Base-by-base conservation (phyloP, 805 yeast genomes). In the Phaffomyces thermotolerans region DNA sequence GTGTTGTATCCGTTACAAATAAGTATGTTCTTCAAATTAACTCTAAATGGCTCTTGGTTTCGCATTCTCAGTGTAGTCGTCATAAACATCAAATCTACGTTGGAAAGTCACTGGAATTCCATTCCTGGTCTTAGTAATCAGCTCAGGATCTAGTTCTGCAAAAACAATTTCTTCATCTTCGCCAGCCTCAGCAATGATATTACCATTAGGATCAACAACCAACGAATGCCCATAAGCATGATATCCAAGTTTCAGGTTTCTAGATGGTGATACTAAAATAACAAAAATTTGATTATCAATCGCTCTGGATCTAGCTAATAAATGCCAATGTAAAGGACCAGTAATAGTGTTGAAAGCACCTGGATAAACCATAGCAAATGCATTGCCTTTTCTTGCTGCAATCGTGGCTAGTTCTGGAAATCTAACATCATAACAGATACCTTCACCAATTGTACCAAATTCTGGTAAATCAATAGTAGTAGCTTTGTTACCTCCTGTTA, bases 331-430 rank as follows among this genome's bases (percentile, higher is more conserved):
- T 62, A 81, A 66, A 2, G 95, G 95, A 0, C 95, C 95, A 0
- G 95, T 85, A 23, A 84, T 82, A 8, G 91, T 84, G 67, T 85
- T 85, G 67, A 85, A 85, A 0, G 95, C 95, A 46, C 90, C 88
- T 1, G 95, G 95, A 51, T 84, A 85, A 42, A 81, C 70, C 89
- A 84, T 81, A 20, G 85, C 86, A 61, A 83, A 84, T 0, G 90
- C 75, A 49, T 79, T 78, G 9, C 41, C 46, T 51, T 75, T 63
- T 53, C 93, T 72, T 1, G 86, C 75, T n/a, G 88, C 85, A 25
- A 79, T 68, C 56, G 75, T 72, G 1, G 93, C 89, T 43, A 84
- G 65, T 59, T 85, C 95, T 2, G 93, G 93, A 65, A 85, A 85
- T 58, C 95, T 68, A 58, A 84, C 78, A 58, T 85, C 95, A 60